Conservation (phyloP, 129 eudicot species). For the Chrysanthemum lavandulifolium region DNA sequence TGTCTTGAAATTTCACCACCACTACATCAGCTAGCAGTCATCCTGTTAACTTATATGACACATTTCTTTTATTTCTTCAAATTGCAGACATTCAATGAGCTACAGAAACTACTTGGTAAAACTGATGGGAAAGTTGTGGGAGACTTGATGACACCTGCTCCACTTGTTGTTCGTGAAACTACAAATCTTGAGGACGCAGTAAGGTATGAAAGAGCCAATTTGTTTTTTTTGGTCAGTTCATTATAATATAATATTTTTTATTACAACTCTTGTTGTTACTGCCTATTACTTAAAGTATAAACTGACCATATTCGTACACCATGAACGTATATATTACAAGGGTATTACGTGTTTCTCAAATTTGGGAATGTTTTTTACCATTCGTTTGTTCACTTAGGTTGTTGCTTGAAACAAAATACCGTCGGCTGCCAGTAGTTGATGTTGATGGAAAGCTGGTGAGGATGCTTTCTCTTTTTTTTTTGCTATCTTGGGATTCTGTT, state of each 20-base stretch:
- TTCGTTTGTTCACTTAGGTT: slow-evolving; percentile 42
- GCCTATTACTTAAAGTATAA: too few species aligned
- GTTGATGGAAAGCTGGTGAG: slow-evolving; percentile 75
- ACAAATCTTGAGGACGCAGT: slow-evolving; percentile 91
- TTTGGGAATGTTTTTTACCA: background rate
- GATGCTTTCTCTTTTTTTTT: background rate
- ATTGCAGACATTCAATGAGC: slow-evolving; percentile 80
- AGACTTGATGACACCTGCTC: slow-evolving; percentile 80
- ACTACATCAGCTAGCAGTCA: background rate
- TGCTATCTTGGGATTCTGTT: background rate
- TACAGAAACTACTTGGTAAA: slow-evolving; percentile 78
- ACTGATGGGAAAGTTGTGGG: slow-evolving; percentile 91
- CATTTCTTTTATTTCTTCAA: background rate
- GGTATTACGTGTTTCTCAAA: background rate
- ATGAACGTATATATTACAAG: background rate
- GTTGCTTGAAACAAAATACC: slow-evolving; percentile 78
- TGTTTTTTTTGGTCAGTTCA: slow-evolving; percentile 7
- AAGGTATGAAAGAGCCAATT: slow-evolving; percentile 43
- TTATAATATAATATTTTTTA: background rate
- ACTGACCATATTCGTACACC: too few species aligned
- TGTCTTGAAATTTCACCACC: slow-evolving; percentile 1
- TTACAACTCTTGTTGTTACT: too few species aligned
- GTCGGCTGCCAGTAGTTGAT: slow-evolving; percentile 83
- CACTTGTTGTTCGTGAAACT: slow-evolving; percentile 73
- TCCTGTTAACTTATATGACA: background rate